phyloP scores from a whole-genome alignment of 2,329 filamentous ascomycete species.

The Aspergillus sp. region DNA sequence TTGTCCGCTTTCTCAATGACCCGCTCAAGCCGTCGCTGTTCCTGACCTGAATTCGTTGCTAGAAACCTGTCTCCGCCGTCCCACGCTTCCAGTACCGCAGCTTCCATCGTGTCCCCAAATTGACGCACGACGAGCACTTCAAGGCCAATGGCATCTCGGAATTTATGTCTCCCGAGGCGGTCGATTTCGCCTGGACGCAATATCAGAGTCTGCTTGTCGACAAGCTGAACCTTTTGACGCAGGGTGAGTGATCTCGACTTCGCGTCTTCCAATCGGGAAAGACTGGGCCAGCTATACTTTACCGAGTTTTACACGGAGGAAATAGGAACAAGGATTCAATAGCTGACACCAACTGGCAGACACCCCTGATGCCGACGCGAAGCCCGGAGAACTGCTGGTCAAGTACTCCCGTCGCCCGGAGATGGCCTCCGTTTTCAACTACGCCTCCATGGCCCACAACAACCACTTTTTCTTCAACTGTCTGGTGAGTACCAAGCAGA shows the following conservation, averaged over 20 bases:
- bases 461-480: conserved; percentile 61
- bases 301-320: not conserved
- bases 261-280: not conserved
- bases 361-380: conserved; percentile 61
- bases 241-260: conserved; percentile 54
- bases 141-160: conserved; percentile 61
- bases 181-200: conserved; percentile 74
- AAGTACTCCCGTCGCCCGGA: conserved; percentile 75
- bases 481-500: conserved; percentile 33
- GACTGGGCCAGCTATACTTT: not conserved
- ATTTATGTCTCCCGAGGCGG: conserved; percentile 68
- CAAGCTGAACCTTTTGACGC: conserved; percentile 72
- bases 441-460: conserved; percentile 95
- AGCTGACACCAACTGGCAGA: conserved; percentile 45
- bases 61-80: conserved; percentile 38
- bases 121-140: conserved; percentile 49
- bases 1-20: conserved; percentile 8
- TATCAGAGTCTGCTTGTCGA: conserved; percentile 75
- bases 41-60: conserved; percentile 5
- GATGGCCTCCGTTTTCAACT: conserved; percentile 83
- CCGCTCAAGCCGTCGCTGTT: conserved; percentile 2
- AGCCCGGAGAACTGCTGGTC: conserved; percentile 68
- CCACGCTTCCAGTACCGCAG: conserved; percentile 37
- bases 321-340: not conserved
- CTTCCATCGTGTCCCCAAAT: conserved; percentile 49